A percentile compares a stretch with the other conserved stretches of the same genome.
Conservation (phyloP, 2,329 filamentous ascomycete species). For the Monosporascus ibericus region DNA sequence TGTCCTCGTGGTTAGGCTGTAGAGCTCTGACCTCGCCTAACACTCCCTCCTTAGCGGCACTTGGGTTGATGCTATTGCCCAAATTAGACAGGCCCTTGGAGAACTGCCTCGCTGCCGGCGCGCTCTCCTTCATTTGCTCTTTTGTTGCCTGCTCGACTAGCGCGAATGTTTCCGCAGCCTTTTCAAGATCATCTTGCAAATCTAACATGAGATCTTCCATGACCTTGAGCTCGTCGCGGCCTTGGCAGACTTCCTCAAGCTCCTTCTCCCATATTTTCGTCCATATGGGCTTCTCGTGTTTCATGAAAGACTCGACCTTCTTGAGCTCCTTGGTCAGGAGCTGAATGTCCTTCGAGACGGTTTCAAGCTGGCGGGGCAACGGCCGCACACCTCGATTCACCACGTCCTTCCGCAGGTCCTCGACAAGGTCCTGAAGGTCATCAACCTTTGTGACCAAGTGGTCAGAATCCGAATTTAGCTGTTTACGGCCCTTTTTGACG, state of each 20-base stretch:
- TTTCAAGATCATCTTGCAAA: conserved; percentile 89
- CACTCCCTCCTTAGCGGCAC: conserved; percentile 81
- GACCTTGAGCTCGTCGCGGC: conserved; percentile 88
- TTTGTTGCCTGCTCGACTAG: conserved; percentile 98
- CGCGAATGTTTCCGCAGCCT: conserved; percentile 86
- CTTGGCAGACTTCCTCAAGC: conserved; percentile 90
- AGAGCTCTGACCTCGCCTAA: conserved; percentile 89
- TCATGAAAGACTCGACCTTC: conserved; percentile 89
- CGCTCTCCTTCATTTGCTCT: conserved; percentile 79
- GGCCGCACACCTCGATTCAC: conserved; percentile 89
- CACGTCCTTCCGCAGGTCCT: conserved; percentile 95
- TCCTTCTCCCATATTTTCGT: conserved; percentile 99
- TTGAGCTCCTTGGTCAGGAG: conserved; percentile 78
- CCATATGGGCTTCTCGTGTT: conserved; percentile 90
- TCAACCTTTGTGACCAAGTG: conserved; percentile 87
- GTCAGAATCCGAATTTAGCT: conserved; percentile 80
- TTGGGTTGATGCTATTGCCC: conserved; percentile 57
- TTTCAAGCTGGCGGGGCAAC: conserved; percentile 81
- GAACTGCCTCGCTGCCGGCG: conserved; percentile 45
- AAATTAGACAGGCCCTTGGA: conserved; percentile 51
- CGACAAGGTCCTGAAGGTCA: conserved; percentile 93
- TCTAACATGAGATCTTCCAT: conserved; percentile 94
- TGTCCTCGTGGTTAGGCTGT: conserved; percentile 87
- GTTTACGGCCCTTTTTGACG: conserved; percentile 80
- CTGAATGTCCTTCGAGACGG: conserved; percentile 82